Evolutionary conservation across 768 basidiomycete species (phyloP).

Genomic region (Collybia mongolica): DNA sequence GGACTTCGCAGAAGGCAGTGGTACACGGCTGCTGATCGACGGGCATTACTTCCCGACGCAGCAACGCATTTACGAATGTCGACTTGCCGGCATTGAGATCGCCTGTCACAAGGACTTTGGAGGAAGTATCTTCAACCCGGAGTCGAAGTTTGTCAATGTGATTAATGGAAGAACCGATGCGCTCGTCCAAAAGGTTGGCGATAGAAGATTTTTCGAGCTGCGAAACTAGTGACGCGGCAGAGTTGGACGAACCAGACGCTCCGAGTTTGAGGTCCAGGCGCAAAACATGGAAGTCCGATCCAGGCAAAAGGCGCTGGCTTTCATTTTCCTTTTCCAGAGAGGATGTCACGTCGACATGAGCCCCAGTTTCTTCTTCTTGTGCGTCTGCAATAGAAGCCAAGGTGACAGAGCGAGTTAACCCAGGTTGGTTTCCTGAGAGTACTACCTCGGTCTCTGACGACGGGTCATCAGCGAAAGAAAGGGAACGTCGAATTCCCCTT

Average conservation of each 20-base stretch:
- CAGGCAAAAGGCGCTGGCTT: constrained; percentile 35
- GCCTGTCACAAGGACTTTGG: constrained; percentile 96
- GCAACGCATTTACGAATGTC: constrained; percentile 94
- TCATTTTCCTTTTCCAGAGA: constrained; percentile 28
- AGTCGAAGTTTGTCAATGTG: constrained; percentile 85
- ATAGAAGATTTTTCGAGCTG: constrained; percentile 93
- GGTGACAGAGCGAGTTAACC: constrained; percentile 59
- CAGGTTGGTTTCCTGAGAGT: constrained; percentile 45
- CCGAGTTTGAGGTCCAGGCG: constrained; percentile 93
- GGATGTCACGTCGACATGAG: constrained; percentile 11
- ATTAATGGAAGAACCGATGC: constrained; percentile 66
- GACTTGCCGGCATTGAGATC: constrained; percentile 99
- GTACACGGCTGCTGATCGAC: constrained; percentile 99
- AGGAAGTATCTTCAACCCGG: constrained; percentile 88
- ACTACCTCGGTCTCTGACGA: constrained; percentile 64
- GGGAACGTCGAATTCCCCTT: constrained; percentile 55
- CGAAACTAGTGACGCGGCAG: constrained; percentile 74
- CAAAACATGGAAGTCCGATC: constrained; percentile 80
- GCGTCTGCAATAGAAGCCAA: constrained; percentile 50
- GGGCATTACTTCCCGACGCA: constrained; percentile 90
- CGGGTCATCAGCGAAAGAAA: constrained; percentile 87
- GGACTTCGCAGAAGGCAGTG: constrained; percentile 95
- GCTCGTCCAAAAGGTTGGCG: constrained; percentile 86
- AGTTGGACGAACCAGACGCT: constrained; percentile 60
- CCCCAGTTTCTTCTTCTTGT: constrained; percentile 34